Base-by-base conservation (phyloP, 2,329 filamentous ascomycete genomes). In the Huntiella savannae region DNA sequence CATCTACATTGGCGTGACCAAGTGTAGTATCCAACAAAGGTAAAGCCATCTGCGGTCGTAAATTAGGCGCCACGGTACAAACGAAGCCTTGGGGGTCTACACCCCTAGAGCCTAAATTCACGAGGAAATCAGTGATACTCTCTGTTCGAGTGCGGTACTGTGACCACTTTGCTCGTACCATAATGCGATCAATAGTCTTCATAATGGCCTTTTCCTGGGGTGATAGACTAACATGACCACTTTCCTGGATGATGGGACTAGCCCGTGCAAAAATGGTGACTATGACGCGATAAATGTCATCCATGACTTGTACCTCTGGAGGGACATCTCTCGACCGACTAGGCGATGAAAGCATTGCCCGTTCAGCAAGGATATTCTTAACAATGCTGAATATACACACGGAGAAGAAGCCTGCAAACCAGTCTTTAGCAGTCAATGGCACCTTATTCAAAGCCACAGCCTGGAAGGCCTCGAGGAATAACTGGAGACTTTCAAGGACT, bases 361-460 rank as follows among this genome's bases (percentile, higher is more conserved):
- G 43, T 39, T 41, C 42, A n/a, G 10, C 41, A 75, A 46, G 57
- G 1, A 76, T 62, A 1, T 70, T 70, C 42, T 67, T 65, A 15
- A 69, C 63, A 22, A 71, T 61, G 54, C 70, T 75, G 53, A 76
- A 73, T n/a, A 76, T 67, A 55, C 71, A 74, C 13, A 76, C 56
- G 10, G 72, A 67, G 43, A 71, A 60, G 49, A 75, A 72, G 3
- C 66, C 55, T 2, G 71, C 67, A 12, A 73, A 55, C 65, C 69
- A 73, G 46, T 61, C 61, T 51, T 62, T 64, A 6, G 63, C 59
- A 17, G 62, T 61, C 16, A 63, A 55, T 4, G 59, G 56, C n/a
- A 58, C 57, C 32, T 58, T 58, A 17, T 61, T 59, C 47, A 64
- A 56, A 2, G 65, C 62, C 13, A 60, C 61, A 3, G 57, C 58